Base-by-base conservation (phyloP, 345 rosid species). In the Brassica juncea region DNA sequence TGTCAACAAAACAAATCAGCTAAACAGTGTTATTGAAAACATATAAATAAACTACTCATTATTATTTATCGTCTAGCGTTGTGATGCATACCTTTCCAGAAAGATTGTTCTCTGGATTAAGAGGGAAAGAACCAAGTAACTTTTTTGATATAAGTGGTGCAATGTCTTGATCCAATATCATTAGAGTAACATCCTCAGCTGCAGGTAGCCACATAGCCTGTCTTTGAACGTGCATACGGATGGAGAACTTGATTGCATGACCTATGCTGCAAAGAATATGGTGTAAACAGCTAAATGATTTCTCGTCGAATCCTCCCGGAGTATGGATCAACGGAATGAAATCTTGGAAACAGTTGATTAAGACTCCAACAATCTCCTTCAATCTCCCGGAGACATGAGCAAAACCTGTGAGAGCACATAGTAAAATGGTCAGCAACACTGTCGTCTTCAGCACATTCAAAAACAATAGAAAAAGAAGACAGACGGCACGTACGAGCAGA, bases 261-360 rank as follows among this genome's bases (percentile, higher is more conserved):
- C 81, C 78, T 80, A 90, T 86, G 81, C 96, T 87, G 84, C 82
- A 86, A 75, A 95, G 91, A 67, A 87, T 81, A 74, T 67, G 84
- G 25, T 76, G 83, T 77, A 90, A 70, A 77, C 93, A 88, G 65
- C 87, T 88, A 89, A 88, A 91, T 70, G 91, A 87, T 69, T 74
- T 84, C 52, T 73, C 84, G 75, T 90, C 93, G 65, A 89, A 68
- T 72, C 70, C 78, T 4, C 82, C 79, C 66, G 67, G 76, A 42
- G 85, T 70, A 67, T 86, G 89, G 84, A 85, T 80, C 73, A 85
- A 70, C 10, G 89, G 88, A 72, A 87, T 71, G 78, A 91, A 87
- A 54, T 93, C 94, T 86, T 84, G 85, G 84, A 93, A 88, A 85
- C 93, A 89, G 68, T 60, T 84, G 68, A 91, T 72, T 64, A 93